Conservation (phyloP, 139 green algal genomes). For the Monoraphidium neglectum region DNA sequence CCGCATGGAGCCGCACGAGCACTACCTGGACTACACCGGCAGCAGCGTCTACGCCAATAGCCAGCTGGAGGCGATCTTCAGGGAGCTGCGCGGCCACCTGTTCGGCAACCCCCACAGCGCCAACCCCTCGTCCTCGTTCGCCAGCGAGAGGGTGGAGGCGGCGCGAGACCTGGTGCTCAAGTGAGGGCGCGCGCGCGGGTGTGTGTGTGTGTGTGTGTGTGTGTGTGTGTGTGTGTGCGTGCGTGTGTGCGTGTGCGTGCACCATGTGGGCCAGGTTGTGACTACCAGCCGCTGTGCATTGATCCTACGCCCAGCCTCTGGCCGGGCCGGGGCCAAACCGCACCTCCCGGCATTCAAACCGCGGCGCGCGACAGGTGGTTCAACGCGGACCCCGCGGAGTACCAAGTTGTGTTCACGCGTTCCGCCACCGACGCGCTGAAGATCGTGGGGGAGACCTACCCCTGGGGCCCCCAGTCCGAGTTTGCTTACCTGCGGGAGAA, state of each 20-base stretch:
- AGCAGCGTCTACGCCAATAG: constrained; percentile 56
- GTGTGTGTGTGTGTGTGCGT: not conserved
- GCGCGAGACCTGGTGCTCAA: constrained; percentile 38
- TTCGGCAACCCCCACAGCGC: constrained; percentile 78
- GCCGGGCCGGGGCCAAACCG: not conserved
- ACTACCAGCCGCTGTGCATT: not conserved
- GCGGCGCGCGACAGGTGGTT: constrained; percentile 36
- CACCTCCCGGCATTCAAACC: not conserved
- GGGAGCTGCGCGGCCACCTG: constrained; percentile 59
- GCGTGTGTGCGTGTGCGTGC: not conserved
- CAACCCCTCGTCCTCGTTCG: constrained; percentile 66
- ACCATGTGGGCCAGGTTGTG: not conserved
- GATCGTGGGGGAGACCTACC: constrained; percentile 74
- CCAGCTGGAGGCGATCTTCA: constrained; percentile 56
- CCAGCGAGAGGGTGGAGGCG: constrained; percentile 45
- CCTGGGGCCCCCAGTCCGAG: constrained; percentile 42
- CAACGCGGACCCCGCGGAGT: constrained; percentile 52
- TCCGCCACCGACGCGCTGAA: constrained; percentile 67
- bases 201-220: no score
- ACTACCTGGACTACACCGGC: constrained; percentile 83
- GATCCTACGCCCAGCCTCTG: no score
- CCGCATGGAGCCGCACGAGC: constrained; percentile 58
- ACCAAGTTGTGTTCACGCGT: constrained; percentile 77
- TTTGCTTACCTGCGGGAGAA: constrained; percentile 68
- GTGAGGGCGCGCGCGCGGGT: not conserved